Base-by-base conservation (phyloP, 176 grass and related monocot species). In the Pharus latifolius region DNA sequence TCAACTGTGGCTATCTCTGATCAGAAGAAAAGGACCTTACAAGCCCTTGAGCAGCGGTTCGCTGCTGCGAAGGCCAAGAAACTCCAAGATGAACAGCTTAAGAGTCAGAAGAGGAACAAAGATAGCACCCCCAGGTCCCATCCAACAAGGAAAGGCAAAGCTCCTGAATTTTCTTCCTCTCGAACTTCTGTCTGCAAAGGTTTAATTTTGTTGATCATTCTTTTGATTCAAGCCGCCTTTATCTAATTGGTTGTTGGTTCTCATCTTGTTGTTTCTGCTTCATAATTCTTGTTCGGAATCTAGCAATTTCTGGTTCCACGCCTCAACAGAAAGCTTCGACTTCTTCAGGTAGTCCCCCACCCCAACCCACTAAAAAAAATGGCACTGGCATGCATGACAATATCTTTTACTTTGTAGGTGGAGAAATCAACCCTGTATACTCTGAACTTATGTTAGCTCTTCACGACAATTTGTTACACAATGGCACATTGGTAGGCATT, bases 1-100 rank as follows among this genome's bases (percentile, higher is more conserved):
- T 33, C 60, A 55, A 64, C 71, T 65, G 72, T 77, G 5, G 43
- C 40, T 45, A 60, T 80, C 18, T 91, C 80, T 6, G 80, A 87
- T 56, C 62, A 77, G 62, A 91, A 84, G 63, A 91, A 87, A 56
- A 61, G 44, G 7, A 86, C 77, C 3, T 73, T 91, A 17, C 80
- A 87, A 57, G 63, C 80, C 22, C 81, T 91, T 56, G 55, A 87
- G 35, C 76, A 80, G 47, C 44, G 65, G 12, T 74, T 70, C 61
- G 80, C 77, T 48, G 62, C 56, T 61, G 72, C 79, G 15, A 87
- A 87, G 69, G 72, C 80, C 42, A 80, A 91, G 76, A 86, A 80
- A 56, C 56, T 69, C 12, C 67, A 78, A 60, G 84, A 81, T 43
- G 43, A 75, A 24, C 67, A 87, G 28, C 48, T 38, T 15, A 71